Conservation (phyloP, 108 stramenopile genomes). For the Nitzschia putrida region DNA sequence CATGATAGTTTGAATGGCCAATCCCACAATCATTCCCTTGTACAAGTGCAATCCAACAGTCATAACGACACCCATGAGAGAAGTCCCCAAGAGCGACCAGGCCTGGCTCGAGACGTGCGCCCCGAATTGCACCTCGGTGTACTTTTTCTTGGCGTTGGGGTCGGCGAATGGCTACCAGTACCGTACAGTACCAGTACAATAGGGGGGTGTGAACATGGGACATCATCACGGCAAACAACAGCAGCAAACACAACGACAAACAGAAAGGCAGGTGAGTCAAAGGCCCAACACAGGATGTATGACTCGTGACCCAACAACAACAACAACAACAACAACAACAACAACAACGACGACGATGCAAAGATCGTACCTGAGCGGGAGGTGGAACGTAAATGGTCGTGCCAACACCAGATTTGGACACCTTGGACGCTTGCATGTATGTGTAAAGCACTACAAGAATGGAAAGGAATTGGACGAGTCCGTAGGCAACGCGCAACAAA, state of each 20-base stretch:
- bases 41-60: constrained; percentile 84
- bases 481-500: constrained; percentile 71
- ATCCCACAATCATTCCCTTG: constrained; percentile 87
- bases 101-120: constrained; percentile 55
- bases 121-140: constrained; percentile 58
- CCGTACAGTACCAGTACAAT: no score
- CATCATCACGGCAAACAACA: neutral
- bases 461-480: constrained; percentile 58
- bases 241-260: neutral
- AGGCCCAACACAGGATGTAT: no score
- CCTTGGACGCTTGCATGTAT: constrained; percentile 53
- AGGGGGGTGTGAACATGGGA: neutral
- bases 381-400: constrained; percentile 74
- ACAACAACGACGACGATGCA: constrained; percentile 4
- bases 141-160: constrained; percentile 77
- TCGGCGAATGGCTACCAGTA: constrained; percentile 69
- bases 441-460: constrained; percentile 61
- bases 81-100: constrained; percentile 61
- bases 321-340: neutral
- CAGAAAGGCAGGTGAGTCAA: no score
- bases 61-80: constrained; percentile 77
- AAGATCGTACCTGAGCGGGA: constrained; percentile 67
- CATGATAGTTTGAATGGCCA: constrained; percentile 88
- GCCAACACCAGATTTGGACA: constrained; percentile 33
- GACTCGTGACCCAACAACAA: no score